Evolutionary conservation across 495 filamentous ascomycete genomes (phyloP), one percentile per base, ranked within the genome.

Genomic region (Aspergillus sparsus): DNA sequence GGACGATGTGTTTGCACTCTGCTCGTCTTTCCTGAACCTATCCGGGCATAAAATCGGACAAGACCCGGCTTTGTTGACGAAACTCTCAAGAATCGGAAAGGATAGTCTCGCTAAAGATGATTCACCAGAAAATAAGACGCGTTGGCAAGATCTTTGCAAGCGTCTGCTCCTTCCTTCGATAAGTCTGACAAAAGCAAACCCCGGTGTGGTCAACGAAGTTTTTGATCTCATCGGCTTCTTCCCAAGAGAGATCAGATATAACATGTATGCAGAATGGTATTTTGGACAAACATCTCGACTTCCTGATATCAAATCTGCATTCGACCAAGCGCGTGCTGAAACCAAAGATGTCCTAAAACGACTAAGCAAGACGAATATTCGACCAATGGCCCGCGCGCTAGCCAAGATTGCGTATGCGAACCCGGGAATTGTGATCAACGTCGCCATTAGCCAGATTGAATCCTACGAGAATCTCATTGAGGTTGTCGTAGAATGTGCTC

Each of bases 261-360:
- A 83, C 45, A 89, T 99, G 66, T 99, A 99, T 68, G 85, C 91
- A 1, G 92, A 97, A 68, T 97, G 93, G 91, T 91, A 89, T 65
- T 86, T 81, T 53, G 90, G 92, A 13, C 80, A 83, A 44, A 91
- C 82, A 1, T 93, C 89, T 10, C 84, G 89, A 31, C 70, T 89
- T 15, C 87, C 90, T 9, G 89, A 91, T 51, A 88, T 98, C 67
- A 86, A 85, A 60, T 78, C 82, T 31, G 92, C 90, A 5, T 94
- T 96, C 70, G 86, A 86, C 21, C 81, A 85, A 60, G 87, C 90
- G 18, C 84, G 81, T 56, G 75, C 85, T 0, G 90, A 96, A 69
- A 96, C 93, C 0, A 85, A 87, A 53, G 85, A 88, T 65, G 85
- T 88, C 6, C 80, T 97, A 63, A 96, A 96, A 72, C 82, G 93